Base-by-base conservation (phyloP, 306 rosid species). In the Pyrus bretschneideri region DNA sequence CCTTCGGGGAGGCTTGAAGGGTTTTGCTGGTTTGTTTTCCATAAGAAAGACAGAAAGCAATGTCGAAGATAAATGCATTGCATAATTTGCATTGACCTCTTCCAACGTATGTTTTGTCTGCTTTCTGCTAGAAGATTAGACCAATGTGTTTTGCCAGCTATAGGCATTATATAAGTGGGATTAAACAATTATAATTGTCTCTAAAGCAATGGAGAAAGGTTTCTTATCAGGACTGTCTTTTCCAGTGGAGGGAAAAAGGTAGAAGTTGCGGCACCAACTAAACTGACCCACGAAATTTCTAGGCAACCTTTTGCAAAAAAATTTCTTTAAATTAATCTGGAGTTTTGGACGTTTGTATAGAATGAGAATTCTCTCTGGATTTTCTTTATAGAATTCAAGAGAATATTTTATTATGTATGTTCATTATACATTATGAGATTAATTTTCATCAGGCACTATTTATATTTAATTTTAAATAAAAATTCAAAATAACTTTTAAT, bases 71-170 rank as follows among this genome's bases (percentile, higher is more conserved):
- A 60, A 81, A 73, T 57, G 68, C 76, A 79, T 85, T 89, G 80
- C 82, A 81, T 85, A 38, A 1, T 38, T 1, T 38, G 42, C 82
- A 81, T 85, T 89, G 86, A 88, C 89, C 84, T 44, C 65, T 86
- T 81, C 83, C 19, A 57, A 57, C 75, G n/a, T 59, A 51, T 59
- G 1, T 81, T 84, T 86, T 81, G 87, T 87, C 83, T 81, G 78
- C 74, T 79, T 61, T 82, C 78, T 59, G 12, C 72, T 12, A 21
- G 52, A 49, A 71, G 64, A 78, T 58, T 66, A 68, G 88, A 69
- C 83, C 46, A 63, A 69, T 30, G 67, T 62, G 84, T 23, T 77
- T 33, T 79, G 81, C 86, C 83, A 83, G 86, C 88, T 71, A 74
- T 42, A 64, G 86, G 85, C 83, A 79, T 76, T 82, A 73, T 81